Percentiles rank a stretch among this genome's conserved stretches.
Evolutionary conservation across 495 filamentous ascomycete genomes (phyloP).

Genomic region (Penicillium taxi): DNA sequence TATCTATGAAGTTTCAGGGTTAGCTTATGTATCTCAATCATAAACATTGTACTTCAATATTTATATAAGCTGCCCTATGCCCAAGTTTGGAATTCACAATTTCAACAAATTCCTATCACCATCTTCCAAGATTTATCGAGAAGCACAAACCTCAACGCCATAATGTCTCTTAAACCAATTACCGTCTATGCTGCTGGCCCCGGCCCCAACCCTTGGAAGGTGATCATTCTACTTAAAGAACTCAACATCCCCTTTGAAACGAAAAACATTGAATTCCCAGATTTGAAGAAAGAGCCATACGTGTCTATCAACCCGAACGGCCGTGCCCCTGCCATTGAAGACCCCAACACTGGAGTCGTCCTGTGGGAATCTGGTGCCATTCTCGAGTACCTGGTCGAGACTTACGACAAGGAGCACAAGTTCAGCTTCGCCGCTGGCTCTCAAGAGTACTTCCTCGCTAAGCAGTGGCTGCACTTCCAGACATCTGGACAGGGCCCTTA

Average conservation of each 20-base stretch:
- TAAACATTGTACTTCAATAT: no score
- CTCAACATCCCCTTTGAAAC: slow-evolving; percentile 50
- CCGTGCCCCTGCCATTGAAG: slow-evolving; percentile 53
- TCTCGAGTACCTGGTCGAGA: slow-evolving; percentile 60
- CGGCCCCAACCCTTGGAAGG: slow-evolving; percentile 60
- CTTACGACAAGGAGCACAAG: slow-evolving; percentile 57
- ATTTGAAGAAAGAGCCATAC: slow-evolving; percentile 52
- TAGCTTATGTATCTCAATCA: no score
- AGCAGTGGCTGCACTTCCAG: slow-evolving; percentile 65
- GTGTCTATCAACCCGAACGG: slow-evolving; percentile 63
- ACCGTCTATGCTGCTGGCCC: slow-evolving; percentile 26
- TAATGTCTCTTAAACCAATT: slow-evolving; percentile 41
- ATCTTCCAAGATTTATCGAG: no score
- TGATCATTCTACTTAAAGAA: slow-evolving; percentile 54
- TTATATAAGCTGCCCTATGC: no score
- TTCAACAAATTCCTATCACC: no score
- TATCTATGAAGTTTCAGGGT: no score
- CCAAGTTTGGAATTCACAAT: no score
- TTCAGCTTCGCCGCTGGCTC: slow-evolving; percentile 46
- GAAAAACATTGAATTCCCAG: slow-evolving; percentile 32
- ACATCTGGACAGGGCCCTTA: slow-evolving; percentile 63
- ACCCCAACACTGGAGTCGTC: slow-evolving; percentile 57
- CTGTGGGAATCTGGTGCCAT: slow-evolving; percentile 73
- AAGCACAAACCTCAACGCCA: slow-evolving; percentile 2
- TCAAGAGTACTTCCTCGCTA: slow-evolving; percentile 43